Evolutionary conservation across 495 filamentous ascomycete species (phyloP).

Genomic region (Aspergillus sclerotioniger): DNA sequence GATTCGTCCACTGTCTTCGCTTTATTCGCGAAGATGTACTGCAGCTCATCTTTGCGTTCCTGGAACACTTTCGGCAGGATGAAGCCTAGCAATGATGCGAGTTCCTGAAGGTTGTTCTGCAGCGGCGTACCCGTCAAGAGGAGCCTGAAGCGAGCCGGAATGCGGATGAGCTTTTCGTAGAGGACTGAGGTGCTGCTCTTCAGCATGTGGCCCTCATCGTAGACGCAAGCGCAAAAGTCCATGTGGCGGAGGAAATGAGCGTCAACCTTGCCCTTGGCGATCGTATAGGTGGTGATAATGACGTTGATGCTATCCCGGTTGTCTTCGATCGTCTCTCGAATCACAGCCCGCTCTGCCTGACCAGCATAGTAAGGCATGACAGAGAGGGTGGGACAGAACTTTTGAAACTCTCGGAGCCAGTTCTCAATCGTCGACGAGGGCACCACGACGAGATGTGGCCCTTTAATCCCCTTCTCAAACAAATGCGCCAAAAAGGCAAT

Average conservation of each 20-base stretch:
- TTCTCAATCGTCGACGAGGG: slow-evolving; percentile 92
- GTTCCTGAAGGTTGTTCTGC: slow-evolving; percentile 93
- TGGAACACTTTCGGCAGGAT: slow-evolving; percentile 83
- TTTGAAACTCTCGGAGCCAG: slow-evolving; percentile 86
- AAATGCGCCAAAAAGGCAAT: slow-evolving; percentile 88
- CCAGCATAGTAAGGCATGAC: slow-evolving; percentile 81
- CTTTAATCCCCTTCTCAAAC: slow-evolving; percentile 61
- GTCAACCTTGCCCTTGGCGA: slow-evolving; percentile 63
- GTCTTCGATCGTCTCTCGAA: slow-evolving; percentile 63
- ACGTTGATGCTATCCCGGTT: slow-evolving; percentile 70
- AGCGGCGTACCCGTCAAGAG: slow-evolving; percentile 91
- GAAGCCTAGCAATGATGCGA: slow-evolving; percentile 84
- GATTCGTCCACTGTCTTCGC: slow-evolving; percentile 74
- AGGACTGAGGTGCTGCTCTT: slow-evolving; percentile 80
- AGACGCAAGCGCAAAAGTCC: slow-evolving; percentile 68
- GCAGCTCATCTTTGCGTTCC: slow-evolving; percentile 68
- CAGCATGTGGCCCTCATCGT: slow-evolving; percentile 88
- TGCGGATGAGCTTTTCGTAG: slow-evolving; percentile 76
- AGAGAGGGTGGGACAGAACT: slow-evolving; percentile 73
- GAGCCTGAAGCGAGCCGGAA: slow-evolving; percentile 73
- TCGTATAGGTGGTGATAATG: slow-evolving; percentile 85
- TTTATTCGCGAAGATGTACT: slow-evolving; percentile 85
- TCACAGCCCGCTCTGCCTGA: slow-evolving; percentile 59
- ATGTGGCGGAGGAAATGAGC: slow-evolving; percentile 67
- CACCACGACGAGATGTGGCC: slow-evolving; percentile 85